Base-by-base conservation (phyloP, 2,329 filamentous ascomycete species). In the Monascus ruber region DNA sequence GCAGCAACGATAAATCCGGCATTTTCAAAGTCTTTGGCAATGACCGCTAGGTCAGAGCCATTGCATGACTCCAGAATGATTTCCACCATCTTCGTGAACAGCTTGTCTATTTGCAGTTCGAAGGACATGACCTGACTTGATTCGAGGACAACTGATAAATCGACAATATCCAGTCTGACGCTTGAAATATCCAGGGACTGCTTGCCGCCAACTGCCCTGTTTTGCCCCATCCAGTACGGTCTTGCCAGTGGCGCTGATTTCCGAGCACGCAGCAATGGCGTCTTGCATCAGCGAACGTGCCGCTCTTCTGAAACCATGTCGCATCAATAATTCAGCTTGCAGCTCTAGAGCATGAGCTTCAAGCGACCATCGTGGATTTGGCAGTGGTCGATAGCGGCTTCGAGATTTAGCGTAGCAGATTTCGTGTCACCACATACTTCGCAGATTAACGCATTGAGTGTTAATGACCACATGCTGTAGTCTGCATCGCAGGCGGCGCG, bases 41-140 rank as follows among this genome's bases (percentile, higher is more conserved):
- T 73, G 1, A 73, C 74, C 26, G 72, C 75, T 24, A 77, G 65
- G 31, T 77, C 74, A 3, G 74, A 76, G 1, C 68, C 69, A 24
- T 75, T 76, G 10, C 76, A 79, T 1, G 74, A 76, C 48, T 81
- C 76, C 5, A 80, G 58, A 27, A 81, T 78, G 44, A 81, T 79
- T 40, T 74, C 72, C 9, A 75, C 73, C 68, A 81, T 77, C 55
- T 79, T 79, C 2, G 70, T 68, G 40, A 81, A 63, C 3, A 81
- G 64, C 36, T 72, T 73, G 43, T 80, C 76, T 33, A 81, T 73
- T 44, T 79, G 71, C 10, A 81, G 64, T 49, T 81, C 77, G 9
- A 76, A 79, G 5, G 77, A 80, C 47, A 81, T 70, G 5, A 81
- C 68, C 53, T 80, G 77, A 39, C 73, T 79, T 24, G 76, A 79